Conservation (phyloP, 2,329 filamentous ascomycete species). For the Aspergillus eucalypticola region DNA sequence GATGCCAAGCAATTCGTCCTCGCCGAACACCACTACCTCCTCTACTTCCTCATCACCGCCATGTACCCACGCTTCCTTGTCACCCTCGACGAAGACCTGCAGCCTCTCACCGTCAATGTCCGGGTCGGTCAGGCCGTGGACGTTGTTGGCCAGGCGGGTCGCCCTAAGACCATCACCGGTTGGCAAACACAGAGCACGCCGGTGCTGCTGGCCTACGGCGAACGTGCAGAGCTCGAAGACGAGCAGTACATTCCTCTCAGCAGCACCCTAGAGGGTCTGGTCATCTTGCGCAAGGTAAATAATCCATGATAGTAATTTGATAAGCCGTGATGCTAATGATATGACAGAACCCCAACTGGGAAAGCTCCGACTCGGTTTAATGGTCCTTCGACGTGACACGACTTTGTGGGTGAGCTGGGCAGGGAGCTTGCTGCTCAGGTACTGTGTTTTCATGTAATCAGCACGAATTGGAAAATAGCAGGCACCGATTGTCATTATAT, state of each 20-base stretch:
- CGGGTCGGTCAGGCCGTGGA: slow-evolving; percentile 97
- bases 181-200: slow-evolving; percentile 99
- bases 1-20: slow-evolving; percentile 86
- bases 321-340: slow-evolving; percentile 25
- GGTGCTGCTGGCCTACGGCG: slow-evolving; percentile 88
- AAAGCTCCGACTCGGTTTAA: slow-evolving; percentile 36
- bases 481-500: slow-evolving; percentile 21
- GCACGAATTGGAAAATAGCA: slow-evolving; percentile 36
- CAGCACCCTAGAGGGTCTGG: slow-evolving; percentile 87
- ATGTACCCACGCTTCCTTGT: slow-evolving; percentile 97
- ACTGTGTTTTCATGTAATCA: slow-evolving; percentile 39
- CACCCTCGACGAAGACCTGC: slow-evolving; percentile 90
- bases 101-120: slow-evolving; percentile 93
- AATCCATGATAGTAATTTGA: not conserved
- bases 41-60: slow-evolving; percentile 94
- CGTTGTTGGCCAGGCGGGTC: slow-evolving; percentile 93
- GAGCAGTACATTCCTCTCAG: slow-evolving; percentile 94
- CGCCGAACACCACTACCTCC: slow-evolving; percentile 79
- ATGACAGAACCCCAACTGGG: slow-evolving; percentile 49
- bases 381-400: slow-evolving; percentile 21
- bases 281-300: slow-evolving; percentile 93
- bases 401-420: slow-evolving; percentile 18
- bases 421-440: slow-evolving; percentile 23
- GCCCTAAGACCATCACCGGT: slow-evolving; percentile 97
- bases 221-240: slow-evolving; percentile 94